These are phyloP conservation scores for Penicillium malachiteum DNA, from an alignment of 495 filamentous ascomycete species.

Conservation along the genomic window DNA sequence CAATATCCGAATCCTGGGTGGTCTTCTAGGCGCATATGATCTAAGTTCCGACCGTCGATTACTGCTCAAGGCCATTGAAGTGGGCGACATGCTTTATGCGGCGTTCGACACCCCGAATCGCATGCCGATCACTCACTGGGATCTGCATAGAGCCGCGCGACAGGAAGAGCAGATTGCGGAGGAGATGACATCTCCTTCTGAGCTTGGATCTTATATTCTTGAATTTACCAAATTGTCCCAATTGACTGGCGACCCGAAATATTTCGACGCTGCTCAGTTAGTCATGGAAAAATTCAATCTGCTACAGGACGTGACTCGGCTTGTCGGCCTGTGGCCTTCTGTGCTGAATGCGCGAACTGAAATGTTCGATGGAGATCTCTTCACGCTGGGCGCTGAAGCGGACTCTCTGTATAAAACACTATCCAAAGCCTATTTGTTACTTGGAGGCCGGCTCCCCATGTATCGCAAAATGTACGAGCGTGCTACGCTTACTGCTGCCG, in stretches of 20 bases:
- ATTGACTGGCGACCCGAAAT: slow-evolving; percentile 74
- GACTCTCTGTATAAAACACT: slow-evolving; percentile 38
- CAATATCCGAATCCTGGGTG: slow-evolving; percentile 52
- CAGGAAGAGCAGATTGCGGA: slow-evolving; percentile 25
- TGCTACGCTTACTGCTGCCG: slow-evolving; percentile 29
- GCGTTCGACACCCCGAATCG: slow-evolving; percentile 41
- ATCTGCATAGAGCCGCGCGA: slow-evolving; percentile 19
- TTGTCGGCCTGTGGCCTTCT: slow-evolving; percentile 36
- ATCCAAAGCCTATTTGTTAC: slow-evolving; percentile 33
- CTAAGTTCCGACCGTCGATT: slow-evolving; percentile 38
- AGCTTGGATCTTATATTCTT: slow-evolving; percentile 76
- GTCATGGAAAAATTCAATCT: slow-evolving; percentile 74
- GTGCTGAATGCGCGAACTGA: slow-evolving; percentile 23
- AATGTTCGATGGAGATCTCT: slow-evolving; percentile 14
- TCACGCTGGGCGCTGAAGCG: slow-evolving; percentile 29
- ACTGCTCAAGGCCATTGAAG: slow-evolving; percentile 31
- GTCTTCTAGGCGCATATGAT: slow-evolving; percentile 51
- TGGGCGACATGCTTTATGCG: slow-evolving; percentile 38
- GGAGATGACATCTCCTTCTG: slow-evolving; percentile 54
- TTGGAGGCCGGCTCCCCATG: slow-evolving; percentile 30
- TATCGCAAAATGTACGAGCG: slow-evolving; percentile 45
- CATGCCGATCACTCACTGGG: slow-evolving; percentile 39
- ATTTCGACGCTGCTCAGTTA: slow-evolving; percentile 83
- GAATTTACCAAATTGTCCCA: slow-evolving; percentile 90
- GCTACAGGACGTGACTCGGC: slow-evolving; percentile 59